Conservation (phyloP, 192 early-diverging fungal genomes). For the Piromyces sp. region DNA sequence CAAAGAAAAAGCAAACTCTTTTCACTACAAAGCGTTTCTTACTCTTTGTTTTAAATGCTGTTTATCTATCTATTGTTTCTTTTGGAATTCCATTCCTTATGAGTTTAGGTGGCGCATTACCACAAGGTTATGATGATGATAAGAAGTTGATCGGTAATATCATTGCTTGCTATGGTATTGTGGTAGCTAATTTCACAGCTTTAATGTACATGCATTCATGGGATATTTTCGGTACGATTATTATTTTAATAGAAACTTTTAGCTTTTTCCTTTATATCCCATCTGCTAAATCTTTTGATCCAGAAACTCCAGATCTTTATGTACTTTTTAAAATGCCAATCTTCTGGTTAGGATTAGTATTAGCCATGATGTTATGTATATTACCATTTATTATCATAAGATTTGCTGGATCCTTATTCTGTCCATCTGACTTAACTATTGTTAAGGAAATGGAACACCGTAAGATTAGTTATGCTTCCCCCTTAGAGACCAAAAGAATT, state of each 20-base stretch:
- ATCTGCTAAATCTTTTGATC: constrained; percentile 43
- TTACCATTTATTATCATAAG: constrained; percentile 48
- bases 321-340: constrained; percentile 39
- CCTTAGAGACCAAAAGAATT: neutral
- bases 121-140: constrained; percentile 35
- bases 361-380: constrained; percentile 51
- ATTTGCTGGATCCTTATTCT: constrained; percentile 46
- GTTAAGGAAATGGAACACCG: constrained; percentile 27
- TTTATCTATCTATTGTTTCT: constrained; percentile 75
- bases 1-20: constrained; percentile 59
- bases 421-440: constrained; percentile 47
- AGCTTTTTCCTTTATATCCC: constrained; percentile 44
- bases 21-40: constrained; percentile 74
- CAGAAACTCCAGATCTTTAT: constrained; percentile 30
- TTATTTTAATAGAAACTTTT: constrained; percentile 28
- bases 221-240: neutral
- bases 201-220: neutral
- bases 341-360: constrained; percentile 58
- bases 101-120: constrained; percentile 27
- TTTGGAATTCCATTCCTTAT: constrained; percentile 62
- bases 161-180: constrained; percentile 22
- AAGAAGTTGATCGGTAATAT: constrained; percentile 55
- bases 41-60: constrained; percentile 64
- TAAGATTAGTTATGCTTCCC: neutral
- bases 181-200: neutral